Evolutionary conservation across 2,329 filamentous ascomycete genomes (phyloP), one percentile per base, ranked within the genome.

Genomic region (Biscogniauxia mediterranea): DNA sequence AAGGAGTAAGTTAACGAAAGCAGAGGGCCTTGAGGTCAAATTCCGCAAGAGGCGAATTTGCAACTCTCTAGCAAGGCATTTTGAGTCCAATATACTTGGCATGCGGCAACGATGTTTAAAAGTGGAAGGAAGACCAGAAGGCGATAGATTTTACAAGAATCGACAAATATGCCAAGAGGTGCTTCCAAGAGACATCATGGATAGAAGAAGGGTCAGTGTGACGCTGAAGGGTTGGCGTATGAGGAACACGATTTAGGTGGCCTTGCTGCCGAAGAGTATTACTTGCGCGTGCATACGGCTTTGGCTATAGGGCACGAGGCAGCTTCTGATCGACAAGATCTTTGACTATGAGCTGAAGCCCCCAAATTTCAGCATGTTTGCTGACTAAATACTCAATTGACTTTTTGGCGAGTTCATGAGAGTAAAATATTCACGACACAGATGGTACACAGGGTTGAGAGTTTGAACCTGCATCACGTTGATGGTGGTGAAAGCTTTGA

Each of bases 1-100:
- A 70, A 70, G 66, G 68, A 70, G 68, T 56, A 23, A 61, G 62
- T 50, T 49, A 25, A 13, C 26, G 11, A 55, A 26, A 28, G 52
- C 56, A 54, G 58, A 61, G 50, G 56, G 13, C 52, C 11, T 32
- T 54, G 20, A 28, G 58, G 42, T 38, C 54, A 19, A 58, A 46
- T 59, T 46, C n/a, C n/a, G 52, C 56, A 53, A 42, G 42, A 59
- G 52, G 61, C 42, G 50, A 38, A 55, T n/a, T 58, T 25, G 28
- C 56, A 59, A 56, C 60, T 63, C 60, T 62, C 59, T 32, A 59
- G 59, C 58, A 61, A 38, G 19, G 25, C 26, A 52, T 58, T 42
- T 51, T 11, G 15, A 46, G 38, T 46, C 38, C 38, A 46, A 26
- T 54, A 42, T 46, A 38, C 64, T 66, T 64, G 62, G 64, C 64